A percentile compares a stretch with the other conserved stretches of the same genome.
These are phyloP conservation scores for Saccharum officinarum DNA, from an alignment of 176 grass and related monocot genomes.

Conservation along the genomic window DNA sequence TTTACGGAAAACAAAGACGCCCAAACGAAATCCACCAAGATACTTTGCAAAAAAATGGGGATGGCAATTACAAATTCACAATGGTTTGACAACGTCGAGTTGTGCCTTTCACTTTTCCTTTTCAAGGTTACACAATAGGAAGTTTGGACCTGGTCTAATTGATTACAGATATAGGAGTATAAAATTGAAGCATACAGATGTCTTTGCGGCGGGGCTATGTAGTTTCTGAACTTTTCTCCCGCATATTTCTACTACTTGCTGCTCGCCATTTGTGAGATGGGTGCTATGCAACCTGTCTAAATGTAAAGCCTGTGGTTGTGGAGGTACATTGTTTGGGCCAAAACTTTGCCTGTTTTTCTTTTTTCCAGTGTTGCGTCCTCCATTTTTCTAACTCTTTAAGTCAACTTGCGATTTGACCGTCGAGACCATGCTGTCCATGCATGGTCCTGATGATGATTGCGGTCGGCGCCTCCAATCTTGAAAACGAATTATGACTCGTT, in stretches of 20 bases:
- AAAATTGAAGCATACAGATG: too few species aligned
- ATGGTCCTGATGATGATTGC: background rate
- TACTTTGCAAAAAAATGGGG: background rate
- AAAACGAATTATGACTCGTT: background rate
- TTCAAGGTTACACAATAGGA: background rate
- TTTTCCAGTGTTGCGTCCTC: too few species aligned
- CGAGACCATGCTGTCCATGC: too few species aligned
- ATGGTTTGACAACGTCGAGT: background rate
- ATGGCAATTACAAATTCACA: background rate
- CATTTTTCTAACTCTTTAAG: too few species aligned
- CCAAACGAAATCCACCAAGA: background rate
- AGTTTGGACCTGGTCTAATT: background rate
- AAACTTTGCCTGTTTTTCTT: too few species aligned
- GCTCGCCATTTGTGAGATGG: background rate
- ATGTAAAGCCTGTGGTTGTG: too few species aligned
- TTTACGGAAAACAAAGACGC: background rate
- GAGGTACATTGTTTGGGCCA: too few species aligned
- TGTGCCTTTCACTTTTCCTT: background rate
- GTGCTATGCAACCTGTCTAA: background rate
- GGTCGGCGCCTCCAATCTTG: background rate
- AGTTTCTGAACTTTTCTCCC: background rate
- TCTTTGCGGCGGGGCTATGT: too few species aligned
- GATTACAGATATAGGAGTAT: background rate
- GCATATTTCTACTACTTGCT: background rate
- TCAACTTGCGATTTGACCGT: too few species aligned